phyloP scores from a whole-genome alignment of 106 monocot species.

The Dactylorhiza incarnata region DNA sequence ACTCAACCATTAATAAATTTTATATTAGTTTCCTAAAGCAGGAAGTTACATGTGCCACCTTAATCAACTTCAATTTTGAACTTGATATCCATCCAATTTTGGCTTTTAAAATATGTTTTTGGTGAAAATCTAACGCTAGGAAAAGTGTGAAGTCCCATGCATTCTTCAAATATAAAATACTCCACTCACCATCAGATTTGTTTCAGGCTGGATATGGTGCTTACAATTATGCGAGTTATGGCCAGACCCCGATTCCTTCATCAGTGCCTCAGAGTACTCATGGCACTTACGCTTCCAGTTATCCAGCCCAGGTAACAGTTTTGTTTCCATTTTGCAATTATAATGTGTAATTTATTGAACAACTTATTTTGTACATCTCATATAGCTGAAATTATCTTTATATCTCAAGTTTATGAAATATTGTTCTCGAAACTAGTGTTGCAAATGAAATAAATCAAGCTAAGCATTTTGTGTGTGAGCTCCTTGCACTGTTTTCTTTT shows the following conservation, averaged over 20 bases:
- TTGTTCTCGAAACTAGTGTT: too few species aligned
- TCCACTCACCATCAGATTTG: not conserved
- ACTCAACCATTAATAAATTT: not conserved
- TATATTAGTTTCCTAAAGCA: not conserved
- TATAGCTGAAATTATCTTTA: not conserved
- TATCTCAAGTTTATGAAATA: too few species aligned
- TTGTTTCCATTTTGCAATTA: not conserved
- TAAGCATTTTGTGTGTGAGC: too few species aligned
- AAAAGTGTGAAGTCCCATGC: not conserved
- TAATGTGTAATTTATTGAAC: not conserved
- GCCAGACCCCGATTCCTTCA: conserved; percentile 34
- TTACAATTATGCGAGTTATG: conserved; percentile 69
- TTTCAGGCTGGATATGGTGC: conserved; percentile 63
- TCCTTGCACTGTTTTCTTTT: too few species aligned
- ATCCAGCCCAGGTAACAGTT: conserved; percentile 45
- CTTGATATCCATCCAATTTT: not conserved
- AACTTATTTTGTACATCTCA: not conserved
- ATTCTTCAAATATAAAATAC: not conserved
- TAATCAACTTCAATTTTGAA: not conserved
- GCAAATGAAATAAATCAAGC: too few species aligned
- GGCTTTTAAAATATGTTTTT: not conserved
- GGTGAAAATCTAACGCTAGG: not conserved
- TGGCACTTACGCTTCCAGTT: conserved; percentile 67
- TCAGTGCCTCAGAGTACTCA: conserved; percentile 63
- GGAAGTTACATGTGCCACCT: not conserved